A percentile compares a stretch with the other conserved stretches of the same genome.
These are phyloP conservation scores for Pythium aquatile DNA, from an alignment of 352 stramenopile genomes.

Conservation along the genomic window DNA sequence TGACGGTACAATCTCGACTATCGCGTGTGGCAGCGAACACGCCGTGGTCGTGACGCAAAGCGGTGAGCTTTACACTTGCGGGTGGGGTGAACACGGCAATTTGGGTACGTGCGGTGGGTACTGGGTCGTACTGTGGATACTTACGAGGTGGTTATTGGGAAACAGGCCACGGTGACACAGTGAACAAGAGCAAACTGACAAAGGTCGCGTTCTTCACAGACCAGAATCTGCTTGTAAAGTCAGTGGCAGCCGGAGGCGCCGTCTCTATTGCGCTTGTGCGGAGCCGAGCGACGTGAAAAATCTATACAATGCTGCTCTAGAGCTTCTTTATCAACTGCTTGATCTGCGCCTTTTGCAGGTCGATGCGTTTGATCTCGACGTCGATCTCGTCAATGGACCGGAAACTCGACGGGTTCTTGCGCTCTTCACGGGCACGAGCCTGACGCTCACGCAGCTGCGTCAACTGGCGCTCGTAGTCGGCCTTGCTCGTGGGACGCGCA, in stretches of 20 bases:
- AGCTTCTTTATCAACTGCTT: slow-evolving; percentile 28
- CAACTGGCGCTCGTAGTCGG: slow-evolving; percentile 25
- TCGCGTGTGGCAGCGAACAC: slow-evolving; percentile 80
- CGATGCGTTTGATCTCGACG: slow-evolving; percentile 30
- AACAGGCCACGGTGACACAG: slow-evolving; percentile 56
- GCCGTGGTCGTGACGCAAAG: slow-evolving; percentile 46
- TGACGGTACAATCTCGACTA: slow-evolving; percentile 26
- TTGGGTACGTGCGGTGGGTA: slow-evolving; percentile 42
- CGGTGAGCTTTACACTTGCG: slow-evolving; percentile 71
- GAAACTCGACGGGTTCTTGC: slow-evolving; percentile 16
- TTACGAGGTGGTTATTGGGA: background rate
- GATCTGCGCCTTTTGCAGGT: slow-evolving; percentile 30
- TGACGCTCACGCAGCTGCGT: slow-evolving; percentile 23
- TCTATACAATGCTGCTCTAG: slow-evolving; percentile 3
- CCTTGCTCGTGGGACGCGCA: slow-evolving; percentile 13
- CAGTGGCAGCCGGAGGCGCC: slow-evolving; percentile 48
- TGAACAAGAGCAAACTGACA: slow-evolving; percentile 38
- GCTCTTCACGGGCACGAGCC: slow-evolving; percentile 12
- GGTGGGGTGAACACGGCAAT: slow-evolving; percentile 85
- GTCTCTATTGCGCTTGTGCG: slow-evolving; percentile 53
- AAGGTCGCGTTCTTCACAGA: slow-evolving; percentile 50
- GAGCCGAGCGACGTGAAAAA: background rate
- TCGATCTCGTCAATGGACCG: slow-evolving; percentile 25
- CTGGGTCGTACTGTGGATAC: background rate
- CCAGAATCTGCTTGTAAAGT: slow-evolving; percentile 30